phyloP scores from a whole-genome alignment of 805 yeast genomes.

The Saccharomyces mikatae region DNA sequence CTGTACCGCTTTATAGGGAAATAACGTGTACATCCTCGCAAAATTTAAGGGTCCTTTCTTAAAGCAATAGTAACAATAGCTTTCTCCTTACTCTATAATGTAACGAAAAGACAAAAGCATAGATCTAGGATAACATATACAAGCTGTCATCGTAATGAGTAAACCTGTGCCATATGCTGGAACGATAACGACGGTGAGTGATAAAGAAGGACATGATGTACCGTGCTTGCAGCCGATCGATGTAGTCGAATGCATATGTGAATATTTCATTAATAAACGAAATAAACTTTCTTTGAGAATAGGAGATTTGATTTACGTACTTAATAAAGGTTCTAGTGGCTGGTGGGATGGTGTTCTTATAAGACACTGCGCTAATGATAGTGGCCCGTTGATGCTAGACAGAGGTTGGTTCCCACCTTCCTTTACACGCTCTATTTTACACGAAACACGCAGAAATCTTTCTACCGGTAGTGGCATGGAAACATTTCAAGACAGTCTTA shows the following conservation, averaged over 20 bases:
- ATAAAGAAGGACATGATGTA: not conserved
- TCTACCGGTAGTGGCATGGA: not conserved
- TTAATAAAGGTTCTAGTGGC: conserved; percentile 53
- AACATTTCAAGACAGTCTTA: not conserved
- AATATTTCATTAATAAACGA: not conserved
- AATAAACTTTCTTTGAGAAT: conserved; percentile 20
- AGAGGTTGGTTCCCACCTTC: conserved; percentile 88
- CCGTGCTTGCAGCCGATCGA: not conserved
- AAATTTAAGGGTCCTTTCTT: not conserved
- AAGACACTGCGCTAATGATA: not conserved
- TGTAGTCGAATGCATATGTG: not conserved
- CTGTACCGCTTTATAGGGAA: not conserved
- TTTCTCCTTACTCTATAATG: not conserved
- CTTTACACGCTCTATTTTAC: conserved; percentile 25
- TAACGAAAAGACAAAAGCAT: not conserved
- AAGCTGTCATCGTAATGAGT: not conserved
- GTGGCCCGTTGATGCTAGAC: not conserved
- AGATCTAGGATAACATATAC: not conserved
- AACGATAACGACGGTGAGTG: not conserved
- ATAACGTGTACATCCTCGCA: not conserved
- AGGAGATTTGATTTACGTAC: conserved; percentile 68
- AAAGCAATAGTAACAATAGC: not conserved
- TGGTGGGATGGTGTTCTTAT: conserved; percentile 75
- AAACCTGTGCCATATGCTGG: not conserved
- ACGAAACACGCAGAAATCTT: not conserved